Conservation (phyloP, 208 protist genomes). For the Trypanosomatidae sp. region DNA sequence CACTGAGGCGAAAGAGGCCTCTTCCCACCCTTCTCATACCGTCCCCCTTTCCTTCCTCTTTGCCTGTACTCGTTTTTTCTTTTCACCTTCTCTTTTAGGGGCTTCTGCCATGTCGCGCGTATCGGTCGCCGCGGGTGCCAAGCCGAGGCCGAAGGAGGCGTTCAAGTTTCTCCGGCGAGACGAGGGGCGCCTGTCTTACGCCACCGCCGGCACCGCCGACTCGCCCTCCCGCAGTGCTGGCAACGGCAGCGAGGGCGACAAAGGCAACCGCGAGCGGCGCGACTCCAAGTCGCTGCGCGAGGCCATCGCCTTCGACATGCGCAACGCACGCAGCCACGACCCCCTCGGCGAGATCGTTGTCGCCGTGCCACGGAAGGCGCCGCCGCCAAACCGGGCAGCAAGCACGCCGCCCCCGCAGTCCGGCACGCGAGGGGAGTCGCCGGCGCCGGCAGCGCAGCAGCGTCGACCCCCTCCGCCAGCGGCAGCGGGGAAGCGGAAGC, state of each 20-base stretch:
- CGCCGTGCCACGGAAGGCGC: conserved; percentile 78
- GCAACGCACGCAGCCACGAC: conserved; percentile 75
- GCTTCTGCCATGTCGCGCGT: conserved; percentile 55
- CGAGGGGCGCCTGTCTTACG: conserved; percentile 83
- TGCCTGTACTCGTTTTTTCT: no score
- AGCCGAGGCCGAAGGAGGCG: conserved; percentile 65
- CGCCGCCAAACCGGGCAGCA: conserved; percentile 36
- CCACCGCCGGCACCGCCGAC: conserved; percentile 16
- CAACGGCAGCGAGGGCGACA: conserved; percentile 17
- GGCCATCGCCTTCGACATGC: conserved; percentile 87
- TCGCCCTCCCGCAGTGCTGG: conserved; percentile 18
- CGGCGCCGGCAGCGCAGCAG: neutral
- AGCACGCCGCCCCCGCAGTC: conserved; percentile 17
- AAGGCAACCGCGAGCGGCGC: conserved; percentile 38
- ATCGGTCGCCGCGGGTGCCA: conserved; percentile 62
- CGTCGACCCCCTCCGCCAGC: conserved; percentile 10
- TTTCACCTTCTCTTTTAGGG: no score
- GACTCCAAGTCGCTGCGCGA: conserved; percentile 77
- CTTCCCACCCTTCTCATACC: no score
- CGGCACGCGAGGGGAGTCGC: neutral
- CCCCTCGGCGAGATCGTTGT: conserved; percentile 76
- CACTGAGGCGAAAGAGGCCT: no score
- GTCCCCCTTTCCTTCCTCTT: neutral
- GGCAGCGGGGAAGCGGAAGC: no score
- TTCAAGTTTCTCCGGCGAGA: conserved; percentile 87